phyloP scores from a whole-genome alignment of 75 land plant species.

The Pinus taeda region DNA sequence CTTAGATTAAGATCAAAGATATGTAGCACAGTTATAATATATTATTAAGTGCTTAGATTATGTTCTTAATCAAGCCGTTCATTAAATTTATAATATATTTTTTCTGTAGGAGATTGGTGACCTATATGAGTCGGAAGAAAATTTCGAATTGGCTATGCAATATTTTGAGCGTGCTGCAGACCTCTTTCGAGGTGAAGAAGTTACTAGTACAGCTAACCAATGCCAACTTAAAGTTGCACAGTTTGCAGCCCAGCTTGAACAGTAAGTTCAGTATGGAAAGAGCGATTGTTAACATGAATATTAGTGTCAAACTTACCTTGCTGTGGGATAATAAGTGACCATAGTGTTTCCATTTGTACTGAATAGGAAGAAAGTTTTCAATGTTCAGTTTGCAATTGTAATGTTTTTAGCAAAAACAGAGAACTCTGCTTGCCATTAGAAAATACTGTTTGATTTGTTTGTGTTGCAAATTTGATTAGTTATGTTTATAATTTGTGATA shows the following conservation, averaged over 20 bases:
- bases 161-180: slow-evolving; percentile 84
- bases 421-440: background rate
- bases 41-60: too few relatives aligned
- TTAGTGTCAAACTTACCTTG: background rate
- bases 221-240: slow-evolving; percentile 96
- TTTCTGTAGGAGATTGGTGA: slow-evolving; percentile 83
- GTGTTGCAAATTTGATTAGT: background rate
- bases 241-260: slow-evolving; percentile 85
- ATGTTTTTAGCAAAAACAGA: background rate
- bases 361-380: background rate
- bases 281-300: background rate
- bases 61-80: background rate
- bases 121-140: slow-evolving; percentile 73
- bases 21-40: too few relatives aligned
- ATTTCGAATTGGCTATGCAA: slow-evolving; percentile 59
- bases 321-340: background rate
- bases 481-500: background rate
- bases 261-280: slow-evolving; percentile 40
- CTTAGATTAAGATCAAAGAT: background rate
- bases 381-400: background rate
- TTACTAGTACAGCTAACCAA: slow-evolving; percentile 77
- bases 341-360: background rate
- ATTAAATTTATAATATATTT: background rate
- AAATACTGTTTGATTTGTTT: background rate
- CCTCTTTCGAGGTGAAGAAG: slow-evolving; percentile 84